Evolutionary conservation across 1,284 basidiomycete species (phyloP), one percentile per base, ranked within the genome.

Genomic region (Ustilago lituana): DNA sequence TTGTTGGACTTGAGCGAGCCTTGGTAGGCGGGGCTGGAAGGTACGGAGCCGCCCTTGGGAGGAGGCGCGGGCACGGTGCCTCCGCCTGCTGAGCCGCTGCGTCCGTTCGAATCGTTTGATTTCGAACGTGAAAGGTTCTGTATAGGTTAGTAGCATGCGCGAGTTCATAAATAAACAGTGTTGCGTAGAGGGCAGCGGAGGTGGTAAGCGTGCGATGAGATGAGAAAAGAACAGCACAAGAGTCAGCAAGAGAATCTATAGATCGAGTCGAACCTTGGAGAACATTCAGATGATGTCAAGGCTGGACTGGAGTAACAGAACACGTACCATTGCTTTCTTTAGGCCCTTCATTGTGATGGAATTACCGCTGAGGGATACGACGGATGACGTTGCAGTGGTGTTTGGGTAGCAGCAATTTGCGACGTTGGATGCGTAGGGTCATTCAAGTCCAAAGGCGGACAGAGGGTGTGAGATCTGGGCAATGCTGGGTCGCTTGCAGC

Each of bases 311-410:
- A n/a, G n/a, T 29, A 7, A 6, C 26, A 4, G 15, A 41, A 2
- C 17, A 80, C 80, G 37, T 63, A 82, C 80, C 80, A 82, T 81
- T 5, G 80, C 80, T 64, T 82, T 82, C 63, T 81, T 82, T 39
- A 81, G 77, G 26, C 80, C 79, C 62, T 82, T 82, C 80, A 82
- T 82, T 36, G 37, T 64, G 68, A 39, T 20, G 17, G 40, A 1
- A 43, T 32, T 44, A 32, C 24, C 23, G 51, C 35, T 23, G 36
- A 29, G 14, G 29, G 47, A 31, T n/a, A 37, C 36, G 41, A 22
- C 22, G 31, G 22, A 31, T n/a, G 35, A 15, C 23, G n/a, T n/a
- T n/a, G n/a, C n/a, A n/a, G n/a, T n/a, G n/a, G n/a, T n/a, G n/a
- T n/a, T 29, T 6, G 27, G 12, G 27, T 6, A 29, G 31, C 36